phyloP scores from a whole-genome alignment of 257 asterid genomes.

The Rhazya stricta region DNA sequence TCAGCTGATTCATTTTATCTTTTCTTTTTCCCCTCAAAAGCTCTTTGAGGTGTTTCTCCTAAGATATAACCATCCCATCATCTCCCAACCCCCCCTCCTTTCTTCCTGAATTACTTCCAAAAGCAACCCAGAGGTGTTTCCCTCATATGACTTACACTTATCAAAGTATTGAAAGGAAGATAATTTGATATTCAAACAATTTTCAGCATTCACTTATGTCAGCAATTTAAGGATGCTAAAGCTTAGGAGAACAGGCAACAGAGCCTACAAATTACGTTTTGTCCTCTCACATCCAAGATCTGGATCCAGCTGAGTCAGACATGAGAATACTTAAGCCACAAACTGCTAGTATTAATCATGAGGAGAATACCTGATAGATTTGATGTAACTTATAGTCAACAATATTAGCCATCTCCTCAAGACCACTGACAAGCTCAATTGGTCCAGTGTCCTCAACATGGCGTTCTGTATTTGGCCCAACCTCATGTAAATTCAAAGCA shows the following conservation, averaged over 20 bases:
- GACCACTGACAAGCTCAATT: slow-evolving; percentile 51
- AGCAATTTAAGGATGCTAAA: neutral
- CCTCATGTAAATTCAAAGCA: slow-evolving; percentile 64
- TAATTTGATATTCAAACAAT: neutral
- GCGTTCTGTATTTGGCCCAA: slow-evolving; percentile 60
- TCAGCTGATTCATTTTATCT: too few relatives aligned
- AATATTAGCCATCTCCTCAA: slow-evolving; percentile 74
- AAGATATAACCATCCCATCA: neutral
- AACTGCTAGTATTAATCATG: slow-evolving; percentile 4
- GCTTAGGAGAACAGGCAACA: neutral
- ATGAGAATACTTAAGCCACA: neutral
- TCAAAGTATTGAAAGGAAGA: neutral
- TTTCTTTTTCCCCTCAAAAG: neutral
- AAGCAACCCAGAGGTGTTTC: neutral
- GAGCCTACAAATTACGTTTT: neutral
- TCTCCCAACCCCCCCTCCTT: neutral
- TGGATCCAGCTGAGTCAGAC: neutral
- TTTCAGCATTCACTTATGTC: neutral
- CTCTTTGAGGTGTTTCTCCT: neutral
- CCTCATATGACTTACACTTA: neutral
- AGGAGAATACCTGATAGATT: slow-evolving; percentile 59
- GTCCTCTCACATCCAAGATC: neutral
- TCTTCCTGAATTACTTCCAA: neutral
- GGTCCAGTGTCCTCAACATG: slow-evolving; percentile 67
- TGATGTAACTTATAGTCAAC: slow-evolving; percentile 74